A percentile compares a stretch with the other conserved stretches of the same genome.
phyloP scores from a whole-genome alignment of 2,329 filamentous ascomycete genomes.

The Calonectria crousiana region DNA sequence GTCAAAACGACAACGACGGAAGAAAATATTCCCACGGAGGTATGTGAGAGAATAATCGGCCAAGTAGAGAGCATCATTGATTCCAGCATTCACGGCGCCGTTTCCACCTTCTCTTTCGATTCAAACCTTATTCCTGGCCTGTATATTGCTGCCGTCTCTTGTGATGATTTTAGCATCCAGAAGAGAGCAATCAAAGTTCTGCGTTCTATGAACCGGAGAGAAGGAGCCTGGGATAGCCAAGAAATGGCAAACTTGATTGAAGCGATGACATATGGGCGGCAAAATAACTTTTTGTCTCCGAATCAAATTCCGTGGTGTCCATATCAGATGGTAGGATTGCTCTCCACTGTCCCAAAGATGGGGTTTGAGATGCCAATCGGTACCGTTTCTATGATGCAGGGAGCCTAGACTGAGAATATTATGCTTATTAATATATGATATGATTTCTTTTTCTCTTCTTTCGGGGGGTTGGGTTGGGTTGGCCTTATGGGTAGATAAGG shows the following conservation, averaged over 20 bases:
- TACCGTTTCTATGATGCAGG: not conserved
- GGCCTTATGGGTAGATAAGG: too few species aligned
- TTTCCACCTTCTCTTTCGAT: not conserved
- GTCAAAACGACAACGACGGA: not conserved
- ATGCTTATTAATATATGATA: not conserved
- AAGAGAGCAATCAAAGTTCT: not conserved
- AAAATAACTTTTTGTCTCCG: not conserved
- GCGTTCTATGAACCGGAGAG: not conserved
- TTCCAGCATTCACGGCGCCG: not conserved
- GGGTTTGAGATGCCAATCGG: not conserved
- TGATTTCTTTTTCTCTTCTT: not conserved
- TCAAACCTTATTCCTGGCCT: not conserved
- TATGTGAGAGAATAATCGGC: not conserved
- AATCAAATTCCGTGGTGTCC: not conserved
- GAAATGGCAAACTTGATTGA: not conserved
- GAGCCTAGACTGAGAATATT: not conserved
- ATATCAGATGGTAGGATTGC: not conserved
- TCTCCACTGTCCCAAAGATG: not conserved
- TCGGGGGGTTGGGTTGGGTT: too few species aligned
- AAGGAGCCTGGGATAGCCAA: not conserved
- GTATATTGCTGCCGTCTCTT: not conserved
- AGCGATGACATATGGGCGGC: not conserved
- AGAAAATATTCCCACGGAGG: not conserved
- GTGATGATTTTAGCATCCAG: not conserved
- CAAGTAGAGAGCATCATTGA: not conserved